Percentiles rank a stretch among this genome's conserved stretches.
phyloP scores from a whole-genome alignment of 306 rosid genomes.

The Benincasa hispida region DNA sequence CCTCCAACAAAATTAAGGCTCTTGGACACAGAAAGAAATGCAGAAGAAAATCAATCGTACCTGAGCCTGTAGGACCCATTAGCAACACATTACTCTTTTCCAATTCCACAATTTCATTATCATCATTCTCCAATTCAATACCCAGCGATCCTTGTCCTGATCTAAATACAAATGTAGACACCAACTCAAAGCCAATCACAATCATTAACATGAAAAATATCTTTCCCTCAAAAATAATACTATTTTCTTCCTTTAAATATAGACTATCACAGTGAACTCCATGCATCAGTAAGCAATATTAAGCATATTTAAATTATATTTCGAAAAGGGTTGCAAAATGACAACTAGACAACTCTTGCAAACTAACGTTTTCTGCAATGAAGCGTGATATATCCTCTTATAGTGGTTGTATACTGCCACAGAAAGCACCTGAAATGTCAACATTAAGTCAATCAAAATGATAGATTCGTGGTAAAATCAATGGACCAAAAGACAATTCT shows the following conservation, averaged over 20 bases:
- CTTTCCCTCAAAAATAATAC: background rate
- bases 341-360: background rate
- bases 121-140: constrained; percentile 16
- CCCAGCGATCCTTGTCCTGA: constrained; percentile 3
- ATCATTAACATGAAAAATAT: background rate
- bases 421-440: constrained; percentile 43
- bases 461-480: background rate
- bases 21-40: background rate
- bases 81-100: constrained; percentile 58
- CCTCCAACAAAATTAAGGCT: background rate
- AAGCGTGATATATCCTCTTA: constrained; percentile 35
- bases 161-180: constrained; percentile 8
- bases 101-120: constrained; percentile 34
- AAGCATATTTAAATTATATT: background rate
- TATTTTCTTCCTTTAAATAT: background rate
- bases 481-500: background rate
- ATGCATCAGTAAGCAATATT: background rate
- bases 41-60: constrained; percentile 10
- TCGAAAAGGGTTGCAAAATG: background rate
- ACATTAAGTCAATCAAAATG: background rate
- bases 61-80: constrained; percentile 74
- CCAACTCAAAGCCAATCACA: constrained; percentile 5
- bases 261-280: background rate
- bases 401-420: constrained; percentile 77
- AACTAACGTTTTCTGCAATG: constrained; percentile 22